Evolutionary conservation across 805 yeast genomes (phyloP).

Genomic region (Saturnispora gosingensis): DNA sequence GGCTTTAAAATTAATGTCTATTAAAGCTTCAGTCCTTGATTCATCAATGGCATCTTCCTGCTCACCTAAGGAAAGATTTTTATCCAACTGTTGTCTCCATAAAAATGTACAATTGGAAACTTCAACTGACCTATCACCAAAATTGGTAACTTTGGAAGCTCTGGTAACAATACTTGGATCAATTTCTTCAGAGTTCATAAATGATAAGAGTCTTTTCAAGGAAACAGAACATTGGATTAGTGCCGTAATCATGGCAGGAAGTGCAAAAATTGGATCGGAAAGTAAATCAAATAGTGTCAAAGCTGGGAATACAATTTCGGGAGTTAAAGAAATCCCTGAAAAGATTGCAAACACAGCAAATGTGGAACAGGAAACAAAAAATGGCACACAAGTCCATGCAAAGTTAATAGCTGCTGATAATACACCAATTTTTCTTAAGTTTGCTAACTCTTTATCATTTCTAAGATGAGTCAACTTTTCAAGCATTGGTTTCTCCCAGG

Average conservation of each 20-base stretch:
- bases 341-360: constrained; percentile 44
- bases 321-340: constrained; percentile 43
- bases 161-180: constrained; percentile 29
- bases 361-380: constrained; percentile 52
- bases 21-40: constrained; percentile 31
- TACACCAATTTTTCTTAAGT: constrained; percentile 40
- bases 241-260: constrained; percentile 49
- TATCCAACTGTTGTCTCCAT: constrained; percentile 31
- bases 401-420: constrained; percentile 39
- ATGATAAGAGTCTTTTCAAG: constrained; percentile 41
- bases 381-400: constrained; percentile 58
- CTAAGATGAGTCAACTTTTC: constrained; percentile 42
- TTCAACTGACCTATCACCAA: constrained; percentile 31
- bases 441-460: constrained; percentile 48
- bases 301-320: constrained; percentile 64
- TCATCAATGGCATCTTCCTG: constrained; percentile 23
- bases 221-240: constrained; percentile 54
- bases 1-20: constrained; percentile 40
- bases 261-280: constrained; percentile 47
- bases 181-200: constrained; percentile 35
- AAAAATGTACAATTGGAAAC: constrained; percentile 44
- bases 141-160: constrained; percentile 16
- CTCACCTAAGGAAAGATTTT: constrained; percentile 10
- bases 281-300: constrained; percentile 50
- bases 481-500: constrained; percentile 63